Conservation (phyloP, 306 rosid genomes). For the Prunus salicina region DNA sequence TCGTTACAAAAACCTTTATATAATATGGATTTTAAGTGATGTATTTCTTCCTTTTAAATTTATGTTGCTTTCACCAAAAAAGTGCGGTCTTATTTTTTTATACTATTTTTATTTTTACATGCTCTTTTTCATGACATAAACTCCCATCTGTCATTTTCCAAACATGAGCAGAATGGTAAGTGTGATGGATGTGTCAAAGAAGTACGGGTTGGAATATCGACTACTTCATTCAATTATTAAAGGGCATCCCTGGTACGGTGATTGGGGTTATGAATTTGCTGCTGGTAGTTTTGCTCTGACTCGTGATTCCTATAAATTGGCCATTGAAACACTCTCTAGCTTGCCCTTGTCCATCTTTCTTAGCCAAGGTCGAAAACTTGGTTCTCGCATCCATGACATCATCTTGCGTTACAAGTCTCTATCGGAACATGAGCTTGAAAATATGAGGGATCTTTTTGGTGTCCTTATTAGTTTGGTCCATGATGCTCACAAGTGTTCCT, state of each 20-base stretch:
- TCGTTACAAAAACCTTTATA: not conserved
- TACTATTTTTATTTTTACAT: not conserved
- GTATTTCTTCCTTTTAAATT: not conserved
- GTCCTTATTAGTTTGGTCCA: conserved; percentile 63
- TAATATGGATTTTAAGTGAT: not conserved
- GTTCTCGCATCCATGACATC: conserved; percentile 50
- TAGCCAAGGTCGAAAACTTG: conserved; percentile 42
- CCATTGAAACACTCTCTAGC: conserved; percentile 66
- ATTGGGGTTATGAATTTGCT: conserved; percentile 95
- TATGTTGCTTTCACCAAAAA: not conserved
- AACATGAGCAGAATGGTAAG: conserved; percentile 66
- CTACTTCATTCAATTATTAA: conserved; percentile 74
- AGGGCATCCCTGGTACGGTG: conserved; percentile 91
- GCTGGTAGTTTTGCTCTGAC: conserved; percentile 93
- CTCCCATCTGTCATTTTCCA: conserved; percentile 17
- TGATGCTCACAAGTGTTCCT: conserved; percentile 49
- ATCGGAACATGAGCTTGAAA: conserved; percentile 59
- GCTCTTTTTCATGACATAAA: not conserved
- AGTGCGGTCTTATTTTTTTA: not conserved
- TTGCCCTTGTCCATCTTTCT: conserved; percentile 61
- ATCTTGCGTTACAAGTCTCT: conserved; percentile 67
- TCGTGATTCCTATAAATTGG: conserved; percentile 54
- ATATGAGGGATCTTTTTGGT: conserved; percentile 68
- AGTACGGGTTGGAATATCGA: conserved; percentile 86
- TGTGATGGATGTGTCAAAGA: conserved; percentile 97